Percentiles rank a stretch among this genome's conserved stretches.
phyloP scores from a whole-genome alignment of 2,329 filamentous ascomycete species.

The Uncinocarpus reesii region DNA sequence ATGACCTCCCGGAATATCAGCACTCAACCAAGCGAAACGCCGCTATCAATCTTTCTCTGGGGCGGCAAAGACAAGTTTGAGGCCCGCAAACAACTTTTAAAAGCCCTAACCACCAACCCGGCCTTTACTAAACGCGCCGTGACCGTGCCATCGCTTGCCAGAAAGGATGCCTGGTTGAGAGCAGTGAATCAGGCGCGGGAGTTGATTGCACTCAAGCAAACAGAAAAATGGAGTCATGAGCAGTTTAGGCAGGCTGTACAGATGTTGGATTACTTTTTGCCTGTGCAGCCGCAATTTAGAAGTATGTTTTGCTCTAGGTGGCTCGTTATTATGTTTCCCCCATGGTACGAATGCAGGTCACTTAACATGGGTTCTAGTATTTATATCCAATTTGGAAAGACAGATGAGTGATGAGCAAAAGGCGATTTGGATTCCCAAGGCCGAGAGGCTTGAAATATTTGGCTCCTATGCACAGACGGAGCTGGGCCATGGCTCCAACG shows the following conservation, averaged over 20 bases:
- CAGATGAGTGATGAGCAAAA: slow-evolving; percentile 22
- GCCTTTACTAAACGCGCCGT: slow-evolving; percentile 19
- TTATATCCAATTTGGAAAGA: slow-evolving; percentile 20
- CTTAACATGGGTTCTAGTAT: slow-evolving; percentile 13
- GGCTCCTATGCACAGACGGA: slow-evolving; percentile 27
- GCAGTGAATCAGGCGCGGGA: slow-evolving; percentile 18
- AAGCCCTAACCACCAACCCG: slow-evolving; percentile 17
- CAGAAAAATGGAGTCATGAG: slow-evolving; percentile 18
- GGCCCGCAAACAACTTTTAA: slow-evolving; percentile 17
- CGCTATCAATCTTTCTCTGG: slow-evolving; percentile 21
- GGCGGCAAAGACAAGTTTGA: slow-evolving; percentile 20
- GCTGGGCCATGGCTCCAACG: slow-evolving; percentile 26
- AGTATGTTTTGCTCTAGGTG: slow-evolving; percentile 7
- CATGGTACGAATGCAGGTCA: not conserved
- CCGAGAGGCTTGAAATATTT: slow-evolving; percentile 22
- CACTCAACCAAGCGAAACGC: slow-evolving; percentile 15
- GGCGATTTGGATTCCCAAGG: slow-evolving; percentile 21
- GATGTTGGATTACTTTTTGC: slow-evolving; percentile 20
- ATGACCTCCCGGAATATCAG: slow-evolving; percentile 18
- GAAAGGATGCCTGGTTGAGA: slow-evolving; percentile 20
- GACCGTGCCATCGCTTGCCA: slow-evolving; percentile 17
- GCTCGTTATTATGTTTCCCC: not conserved
- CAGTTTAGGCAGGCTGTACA: slow-evolving; percentile 20
- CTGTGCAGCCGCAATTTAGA: slow-evolving; percentile 21
- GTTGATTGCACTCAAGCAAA: slow-evolving; percentile 18